Base-by-base conservation (phyloP, 2,329 filamentous ascomycete genomes). In the Ophiostoma australiae region DNA sequence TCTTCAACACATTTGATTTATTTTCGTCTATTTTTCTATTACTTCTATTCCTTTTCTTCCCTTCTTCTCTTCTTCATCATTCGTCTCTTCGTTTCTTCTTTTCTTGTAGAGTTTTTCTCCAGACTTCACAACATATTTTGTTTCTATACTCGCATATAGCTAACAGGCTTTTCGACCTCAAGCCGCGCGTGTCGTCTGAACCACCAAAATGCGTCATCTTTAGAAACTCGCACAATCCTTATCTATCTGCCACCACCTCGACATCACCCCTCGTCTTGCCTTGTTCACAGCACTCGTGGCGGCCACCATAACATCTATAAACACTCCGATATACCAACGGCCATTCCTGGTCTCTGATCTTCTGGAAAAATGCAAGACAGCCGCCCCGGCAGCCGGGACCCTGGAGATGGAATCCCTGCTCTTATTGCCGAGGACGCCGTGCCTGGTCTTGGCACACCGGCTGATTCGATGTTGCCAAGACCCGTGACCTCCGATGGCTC, bases 381-480 rank as follows among this genome's bases (percentile, higher is more conserved):
- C 52, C 23, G 17, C 10, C 15, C 35, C 20, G 3, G 15, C 37
- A 11, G 33, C 23, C 44, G 33, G 23, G 69, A 20, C 48, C 33
- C 48, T 33, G 48, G 27, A 44, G 35, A 39, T 68, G 48, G 33
- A 23, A 8, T 41, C 17, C 10, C n/a, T 55, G 33, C 69, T 15
- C 55, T 66, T n/a, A n/a, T 6, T 68, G 39, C 31, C 15, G 67
- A 41, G 37, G 48, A 39, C 63, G 66, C 48, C 68, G 65, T n/a
- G 33, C n/a, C 35, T 15, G 69, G 58, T 17, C 44, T 69, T 70
- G 66, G 69, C 67, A 37, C 8, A 27, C 44, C 63, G 44, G 15
- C 20, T 11, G 23, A 17, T 31, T 55, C 55, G n/a, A 33, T 7
- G 7, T 27, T 37, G 70, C 72, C 72, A 71, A 73, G 68, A 23